Base-by-base conservation (phyloP, 2,329 filamentous ascomycete genomes). In the Truncatella angustata region DNA sequence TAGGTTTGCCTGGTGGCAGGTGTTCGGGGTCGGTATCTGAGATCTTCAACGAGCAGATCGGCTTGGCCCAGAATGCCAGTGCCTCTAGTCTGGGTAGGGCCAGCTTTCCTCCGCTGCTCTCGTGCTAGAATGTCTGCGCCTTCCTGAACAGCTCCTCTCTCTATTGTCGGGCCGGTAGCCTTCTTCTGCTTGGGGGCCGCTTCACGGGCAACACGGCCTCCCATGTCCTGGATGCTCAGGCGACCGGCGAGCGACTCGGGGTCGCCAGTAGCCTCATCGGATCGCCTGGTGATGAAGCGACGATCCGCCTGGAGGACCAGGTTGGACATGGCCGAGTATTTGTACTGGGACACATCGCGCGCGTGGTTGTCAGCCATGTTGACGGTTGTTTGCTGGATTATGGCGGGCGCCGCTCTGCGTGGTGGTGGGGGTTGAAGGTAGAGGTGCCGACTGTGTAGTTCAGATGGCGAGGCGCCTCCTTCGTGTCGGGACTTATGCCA, bases 311-410 rank as follows among this genome's bases (percentile, higher is more conserved):
- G 94, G 84, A 99, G 90, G 70, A 99, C 94, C 91, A 99, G 88
- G 85, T 99, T 99, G 77, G 94, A 99, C 94, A 99, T 97, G 73
- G 90, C 91, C 85, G 91, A 91, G 84, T 97, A 96, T 75, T 97
- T 97, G 83, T 96, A 97, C 75, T 96, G 92, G 73, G 91, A 92
- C 66, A 96, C 89, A 87, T 94, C 85, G 73, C 83, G 84, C 66
- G 86, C 79, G 71, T 84, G 79, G 71, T 60, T 58, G 53, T 86
- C 88, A 72, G 88, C 81, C 90, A 93, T 92, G 53, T 69, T 80
- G 70, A 60, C 66, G 65, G 63, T 58, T 3, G 40, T 34, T 30
- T 43, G 28, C 20, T 52, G 57, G 43, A 46, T 24, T 52, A 50
- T 26, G 40, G 53, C 54, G 43, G 45, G 28, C 40, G 51, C 56